These are phyloP conservation scores for Rhynchosporium graminicola DNA, from an alignment of 2,329 filamentous ascomycete genomes.

Conservation along the genomic window DNA sequence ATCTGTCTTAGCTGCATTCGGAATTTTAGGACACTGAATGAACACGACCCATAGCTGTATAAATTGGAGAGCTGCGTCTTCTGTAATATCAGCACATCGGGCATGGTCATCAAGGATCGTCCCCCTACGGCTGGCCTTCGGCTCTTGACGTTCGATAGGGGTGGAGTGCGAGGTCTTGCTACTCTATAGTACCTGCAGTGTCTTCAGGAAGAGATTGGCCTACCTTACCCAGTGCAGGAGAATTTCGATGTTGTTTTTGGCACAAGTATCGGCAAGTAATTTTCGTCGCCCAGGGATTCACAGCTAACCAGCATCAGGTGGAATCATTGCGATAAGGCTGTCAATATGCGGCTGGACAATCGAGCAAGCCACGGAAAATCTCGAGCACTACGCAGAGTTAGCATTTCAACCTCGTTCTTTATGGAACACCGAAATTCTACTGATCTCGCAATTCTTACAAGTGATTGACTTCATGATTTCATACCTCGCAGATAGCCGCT, in stretches of 20 bases:
- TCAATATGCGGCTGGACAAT: background rate
- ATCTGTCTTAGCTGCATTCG: background rate
- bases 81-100: background rate
- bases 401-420: slow-evolving; percentile 3
- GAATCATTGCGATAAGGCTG: background rate
- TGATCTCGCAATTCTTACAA: background rate
- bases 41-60: background rate
- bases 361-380: slow-evolving; percentile 3
- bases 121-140: background rate
- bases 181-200: background rate
- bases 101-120: background rate
- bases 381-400: background rate
- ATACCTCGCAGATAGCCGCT: slow-evolving; percentile 5
- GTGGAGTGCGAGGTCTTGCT: background rate
- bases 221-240: background rate
- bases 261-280: background rate
- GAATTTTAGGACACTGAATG: background rate
- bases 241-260: slow-evolving; percentile 2
- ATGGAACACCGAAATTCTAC: background rate
- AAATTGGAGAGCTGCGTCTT: background rate
- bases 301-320: background rate
- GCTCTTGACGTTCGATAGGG: background rate
- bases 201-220: background rate
- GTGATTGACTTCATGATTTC: slow-evolving; percentile 2
- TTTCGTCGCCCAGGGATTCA: background rate